Base-by-base conservation (phyloP, 2,329 filamentous ascomycete species). In the Escovopsis weberi region DNA sequence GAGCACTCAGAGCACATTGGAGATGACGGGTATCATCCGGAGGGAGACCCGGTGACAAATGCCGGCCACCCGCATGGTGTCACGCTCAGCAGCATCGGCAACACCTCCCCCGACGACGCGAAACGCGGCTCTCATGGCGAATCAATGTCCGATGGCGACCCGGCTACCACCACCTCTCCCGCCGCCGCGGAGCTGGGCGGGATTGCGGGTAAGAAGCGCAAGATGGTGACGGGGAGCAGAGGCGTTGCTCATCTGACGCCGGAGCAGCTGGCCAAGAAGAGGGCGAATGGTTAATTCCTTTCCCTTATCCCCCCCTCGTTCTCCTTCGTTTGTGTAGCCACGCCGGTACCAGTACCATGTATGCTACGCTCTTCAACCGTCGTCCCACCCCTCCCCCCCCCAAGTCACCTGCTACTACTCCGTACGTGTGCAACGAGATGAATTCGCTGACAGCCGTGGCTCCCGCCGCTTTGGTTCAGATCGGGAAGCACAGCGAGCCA, bases 401-500 rank as follows among this genome's bases (percentile, higher is more conserved):
- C 5, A 10, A 12, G 33, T 34, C 23, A 23, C 5, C 23, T 19
- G 11, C 36, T 3, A 2, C 6, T 19, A 37, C 36, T 8, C 4
- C 3, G 7, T 6, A 11, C 7, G 8, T 30, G 3, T 11, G 11
- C 28, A 11, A 30, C 28, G 8, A 30, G 28, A 30, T 30, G 28
- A 6, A 30, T 38, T 15, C 9, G 12, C 23, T 38, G 26, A 38
- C 37, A 23, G 26, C 12, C 9, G 10, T n/a, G 37, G 11, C 26
- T 42, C 50, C 44, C 47, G 43, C 44, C 37, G 26, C 34, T 43
- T 12, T 18, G 9, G 35, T 23, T 15, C 77, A 73, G 85, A 93
- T 58, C 79, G 85, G 45, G 85, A 93, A 60, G 86, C 85, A 28
- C 85, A 94, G 59, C 75, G 85, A 39, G 85, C 84, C 34, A 91